Conservation (phyloP, 108 stramenopile genomes). For the Aurantiochytrium sp. region DNA sequence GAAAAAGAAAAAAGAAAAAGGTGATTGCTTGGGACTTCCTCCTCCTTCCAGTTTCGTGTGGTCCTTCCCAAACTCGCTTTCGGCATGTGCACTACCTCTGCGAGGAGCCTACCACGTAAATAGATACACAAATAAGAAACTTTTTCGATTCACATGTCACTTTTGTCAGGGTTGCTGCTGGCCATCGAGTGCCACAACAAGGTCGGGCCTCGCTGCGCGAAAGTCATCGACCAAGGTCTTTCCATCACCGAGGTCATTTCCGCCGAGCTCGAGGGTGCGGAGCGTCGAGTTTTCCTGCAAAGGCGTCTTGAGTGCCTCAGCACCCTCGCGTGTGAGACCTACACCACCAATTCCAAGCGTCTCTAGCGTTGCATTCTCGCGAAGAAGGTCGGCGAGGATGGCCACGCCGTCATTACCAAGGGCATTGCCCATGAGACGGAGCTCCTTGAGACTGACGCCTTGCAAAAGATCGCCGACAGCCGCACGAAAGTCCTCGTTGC, state of each 20-base stretch:
- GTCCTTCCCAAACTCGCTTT: no score
- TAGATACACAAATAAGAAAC: no score
- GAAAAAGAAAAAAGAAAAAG: no score
- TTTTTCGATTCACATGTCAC: no score
- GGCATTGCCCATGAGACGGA: conserved; percentile 24
- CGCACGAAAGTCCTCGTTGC: background rate
- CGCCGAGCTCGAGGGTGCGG: background rate
- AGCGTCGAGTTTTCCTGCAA: conserved; percentile 27
- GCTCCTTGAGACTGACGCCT: conserved; percentile 13
- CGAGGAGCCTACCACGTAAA: no score
- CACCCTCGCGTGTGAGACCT: conserved; percentile 21
- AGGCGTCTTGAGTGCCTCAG: conserved; percentile 26
- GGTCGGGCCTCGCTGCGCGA: background rate
- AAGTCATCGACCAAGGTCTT: background rate
- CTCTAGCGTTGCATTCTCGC: conserved; percentile 24
- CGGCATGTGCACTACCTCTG: no score
- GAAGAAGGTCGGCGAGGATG: conserved; percentile 16
- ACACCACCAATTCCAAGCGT: conserved; percentile 27
- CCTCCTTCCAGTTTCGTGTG: no score
- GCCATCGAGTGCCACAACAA: background rate
- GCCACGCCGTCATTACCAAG: conserved; percentile 20
- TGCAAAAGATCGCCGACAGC: background rate
- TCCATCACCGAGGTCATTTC: background rate
- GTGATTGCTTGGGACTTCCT: no score
- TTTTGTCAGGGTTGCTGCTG: background rate